These are phyloP conservation scores for Phylloporus sp. DNA, from an alignment of 768 basidiomycete species.

Conservation along the genomic window DNA sequence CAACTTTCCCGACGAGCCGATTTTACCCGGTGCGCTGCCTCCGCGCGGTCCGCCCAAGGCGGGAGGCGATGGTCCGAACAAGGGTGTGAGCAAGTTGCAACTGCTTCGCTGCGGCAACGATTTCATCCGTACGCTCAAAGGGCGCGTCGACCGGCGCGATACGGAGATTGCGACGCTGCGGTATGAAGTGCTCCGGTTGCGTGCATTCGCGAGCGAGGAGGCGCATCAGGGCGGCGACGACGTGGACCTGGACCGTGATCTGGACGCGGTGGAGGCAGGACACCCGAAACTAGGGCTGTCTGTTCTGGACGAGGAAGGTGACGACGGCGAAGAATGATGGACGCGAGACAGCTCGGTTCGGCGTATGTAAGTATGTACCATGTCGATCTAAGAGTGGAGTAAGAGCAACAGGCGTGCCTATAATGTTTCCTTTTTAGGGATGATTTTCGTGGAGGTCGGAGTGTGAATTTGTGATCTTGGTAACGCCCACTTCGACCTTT, in stretches of 20 bases:
- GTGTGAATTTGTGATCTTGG: slow-evolving; percentile 16
- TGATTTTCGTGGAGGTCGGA: slow-evolving; percentile 27
- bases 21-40: slow-evolving; percentile 83
- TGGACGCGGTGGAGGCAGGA: slow-evolving; percentile 27
- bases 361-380: slow-evolving; percentile 6
- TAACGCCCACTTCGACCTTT: too few relatives aligned
- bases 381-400: slow-evolving; percentile 12
- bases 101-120: slow-evolving; percentile 88
- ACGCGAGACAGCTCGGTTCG: background rate
- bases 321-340: slow-evolving; percentile 27
- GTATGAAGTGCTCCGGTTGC: slow-evolving; percentile 58
- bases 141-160: slow-evolving; percentile 73
- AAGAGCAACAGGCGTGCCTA: too few relatives aligned
- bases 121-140: slow-evolving; percentile 73
- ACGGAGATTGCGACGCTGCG: slow-evolving; percentile 67
- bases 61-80: slow-evolving; percentile 87
- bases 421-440: slow-evolving; percentile 14
- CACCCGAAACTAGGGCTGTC: slow-evolving; percentile 18
- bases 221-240: slow-evolving; percentile 18
- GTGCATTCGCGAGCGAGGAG: slow-evolving; percentile 31
- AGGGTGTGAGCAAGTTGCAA: slow-evolving; percentile 91
- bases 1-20: slow-evolving; percentile 62
- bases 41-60: slow-evolving; percentile 86
- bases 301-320: slow-evolving; percentile 30
- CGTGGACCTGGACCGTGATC: slow-evolving; percentile 27